Evolutionary conservation across 306 rosid species (phyloP), one percentile per base, ranked within the genome.

Genomic region (Nissolia schottii): DNA sequence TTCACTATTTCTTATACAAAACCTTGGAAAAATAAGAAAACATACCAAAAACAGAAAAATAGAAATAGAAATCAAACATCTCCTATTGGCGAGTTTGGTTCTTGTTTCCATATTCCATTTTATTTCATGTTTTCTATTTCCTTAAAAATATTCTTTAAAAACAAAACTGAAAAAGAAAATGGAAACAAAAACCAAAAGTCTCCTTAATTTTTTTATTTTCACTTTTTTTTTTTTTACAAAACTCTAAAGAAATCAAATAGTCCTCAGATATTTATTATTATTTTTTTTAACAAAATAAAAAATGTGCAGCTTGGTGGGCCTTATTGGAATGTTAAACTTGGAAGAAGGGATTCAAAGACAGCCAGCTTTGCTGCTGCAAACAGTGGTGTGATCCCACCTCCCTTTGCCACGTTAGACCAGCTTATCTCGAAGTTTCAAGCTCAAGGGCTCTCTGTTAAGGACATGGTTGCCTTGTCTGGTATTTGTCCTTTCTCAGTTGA

Each of bases 381-480:
- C 2, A 87, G 79, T 72, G 90, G 92, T 45, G 88, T 46, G 4
- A 43, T 92, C 11, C 98, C 98, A 62, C 1, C 89, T 5, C 86
- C 87, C 6, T 25, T 64, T 53, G 62, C 82, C 4, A 35, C 74
- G 54, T 89, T 90, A 10, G 25, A 13, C 78, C 16, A 49, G 34
- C 94, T 93, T 56, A 85, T 71, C 79, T 25, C 35, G 1, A 75
- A 57, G 13, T 93, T 87, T 71, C 7, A 35, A 63, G 78, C 67
- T 7, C 70, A 40, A 67, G 98, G 98, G 6, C 98, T 93, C 63
- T 86, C 96, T 63, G 20, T 61, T 5, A 72, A 31, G 46, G 94
- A 93, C 82, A 60, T 93, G 96, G 96, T 90, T 46, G 96, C 97
- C 70, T 83, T 93, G 72, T 89, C 98, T 13, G 98, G 98, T 93